Evolutionary conservation across 352 stramenopile species (phyloP), one percentile per base, ranked within the genome.

Genomic region (Pythium myriotylum): DNA sequence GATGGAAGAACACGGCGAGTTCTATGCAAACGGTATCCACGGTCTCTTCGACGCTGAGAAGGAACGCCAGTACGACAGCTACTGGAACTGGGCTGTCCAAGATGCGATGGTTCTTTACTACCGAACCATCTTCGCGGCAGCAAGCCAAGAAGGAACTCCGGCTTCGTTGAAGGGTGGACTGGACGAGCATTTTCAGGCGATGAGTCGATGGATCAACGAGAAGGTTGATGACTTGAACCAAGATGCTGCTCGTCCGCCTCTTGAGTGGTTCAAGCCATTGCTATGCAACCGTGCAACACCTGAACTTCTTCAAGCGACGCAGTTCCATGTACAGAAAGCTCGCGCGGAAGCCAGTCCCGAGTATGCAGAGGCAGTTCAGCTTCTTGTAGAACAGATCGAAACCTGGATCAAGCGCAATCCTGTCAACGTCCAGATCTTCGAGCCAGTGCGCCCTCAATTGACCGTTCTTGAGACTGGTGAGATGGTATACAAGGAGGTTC

Each of bases 71-170:
- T 85, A 83, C 64, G 71, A 81, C 56, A 81, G 70, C 58, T 83
- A 61, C 54, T 85, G 76, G 76, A 85, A 83, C 74, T 85, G 76
- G 76, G 73, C 73, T n/a, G 65, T 78, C 7, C 73, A 82, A 47
- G 76, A 85, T 35, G 66, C 70, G 7, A 57, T 82, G 32, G 63
- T 77, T 6, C 50, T 78, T 33, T 77, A 79, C 66, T 76, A 78
- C 64, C 54, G 54, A 16, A 73, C 69, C 48, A 72, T 72, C 47
- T 54, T 64, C 20, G 46, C 53, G 6, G 45, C 59, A 9, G 55
- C 52, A 16, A 55, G 47, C 32, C 62, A 65, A 35, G 42, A 29
- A 5, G 24, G 32, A 14, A n/a, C 50, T 8, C 26, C 35, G 10
- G 14, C 13, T 1, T 24, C 39, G 22, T 33, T 74, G 43, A 43